These are phyloP conservation scores for Aspergillus sp. DNA, from an alignment of 2,329 filamentous ascomycete species.

Conservation along the genomic window DNA sequence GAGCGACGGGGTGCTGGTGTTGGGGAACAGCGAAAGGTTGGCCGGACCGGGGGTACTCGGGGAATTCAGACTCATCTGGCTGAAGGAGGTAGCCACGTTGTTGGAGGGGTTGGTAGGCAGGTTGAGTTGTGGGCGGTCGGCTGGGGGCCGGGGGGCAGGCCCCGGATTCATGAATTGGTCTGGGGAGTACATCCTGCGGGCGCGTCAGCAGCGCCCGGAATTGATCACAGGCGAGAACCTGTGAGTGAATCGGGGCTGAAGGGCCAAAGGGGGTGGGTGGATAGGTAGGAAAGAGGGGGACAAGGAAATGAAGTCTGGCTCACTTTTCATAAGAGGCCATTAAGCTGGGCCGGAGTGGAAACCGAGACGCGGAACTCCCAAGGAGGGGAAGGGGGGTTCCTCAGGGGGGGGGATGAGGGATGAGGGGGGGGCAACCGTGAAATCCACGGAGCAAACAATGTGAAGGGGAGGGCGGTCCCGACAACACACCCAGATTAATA, in stretches of 20 bases:
- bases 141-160: constrained; percentile 86
- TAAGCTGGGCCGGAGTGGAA: constrained; percentile 13
- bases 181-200: constrained; percentile 55
- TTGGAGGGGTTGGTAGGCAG: constrained; percentile 68
- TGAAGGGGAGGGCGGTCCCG: neutral
- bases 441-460: neutral
- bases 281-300: neutral
- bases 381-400: constrained; percentile 13
- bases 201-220: constrained; percentile 12
- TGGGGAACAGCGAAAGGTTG: constrained; percentile 65
- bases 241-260: neutral
- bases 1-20: constrained; percentile 72
- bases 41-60: constrained; percentile 56
- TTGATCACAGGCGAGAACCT: neutral
- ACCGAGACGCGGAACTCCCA: constrained; percentile 19
- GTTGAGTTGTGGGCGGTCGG: constrained; percentile 77
- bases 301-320: constrained; percentile 14
- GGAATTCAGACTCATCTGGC: constrained; percentile 69
- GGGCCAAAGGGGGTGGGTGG: neutral
- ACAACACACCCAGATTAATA: neutral
- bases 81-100: constrained; percentile 67
- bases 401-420: constrained; percentile 6
- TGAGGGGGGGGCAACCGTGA: neutral
- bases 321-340: constrained; percentile 42
- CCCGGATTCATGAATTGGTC: constrained; percentile 93